Evolutionary conservation across 495 filamentous ascomycete species (phyloP).

Genomic region (Aspergillus incahuasiensis): DNA sequence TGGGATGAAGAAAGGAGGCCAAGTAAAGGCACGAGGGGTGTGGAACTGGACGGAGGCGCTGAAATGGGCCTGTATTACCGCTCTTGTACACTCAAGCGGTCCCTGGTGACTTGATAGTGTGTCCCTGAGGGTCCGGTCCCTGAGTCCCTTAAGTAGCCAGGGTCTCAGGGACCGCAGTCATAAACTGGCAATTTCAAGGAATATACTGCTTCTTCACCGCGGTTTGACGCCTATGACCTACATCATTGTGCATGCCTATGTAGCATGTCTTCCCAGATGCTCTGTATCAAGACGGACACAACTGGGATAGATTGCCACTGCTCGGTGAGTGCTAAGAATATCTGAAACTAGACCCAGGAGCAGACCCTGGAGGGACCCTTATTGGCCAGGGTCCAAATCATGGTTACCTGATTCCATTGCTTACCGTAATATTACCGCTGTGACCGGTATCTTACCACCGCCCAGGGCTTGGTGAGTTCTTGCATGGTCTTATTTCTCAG

Average conservation of each 20-base stretch:
- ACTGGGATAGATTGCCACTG: neutral
- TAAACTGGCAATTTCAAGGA: neutral
- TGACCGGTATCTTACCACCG: neutral
- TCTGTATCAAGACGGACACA: neutral
- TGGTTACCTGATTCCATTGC: neutral
- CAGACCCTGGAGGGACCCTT: neutral
- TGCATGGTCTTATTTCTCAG: constrained; percentile 9
- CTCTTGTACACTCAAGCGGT: neutral
- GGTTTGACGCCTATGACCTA: neutral
- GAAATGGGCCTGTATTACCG: neutral
- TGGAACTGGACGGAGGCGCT: neutral
- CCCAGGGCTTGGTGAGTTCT: neutral
- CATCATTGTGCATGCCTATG: neutral
- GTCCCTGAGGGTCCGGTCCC: constrained; percentile 1
- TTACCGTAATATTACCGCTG: neutral
- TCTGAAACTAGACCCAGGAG: constrained; percentile 7
- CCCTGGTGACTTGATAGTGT: neutral
- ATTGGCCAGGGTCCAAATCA: neutral
- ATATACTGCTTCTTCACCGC: neutral
- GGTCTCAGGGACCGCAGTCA: neutral
- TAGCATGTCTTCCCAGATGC: neutral
- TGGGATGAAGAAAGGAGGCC: constrained; percentile 1
- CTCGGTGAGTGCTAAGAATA: constrained; percentile 4
- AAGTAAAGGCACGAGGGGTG: constrained; percentile 5
- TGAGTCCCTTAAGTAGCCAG: neutral